Evolutionary conservation across 1,284 basidiomycete species (phyloP).

Genomic region (Stereum hirsutum): DNA sequence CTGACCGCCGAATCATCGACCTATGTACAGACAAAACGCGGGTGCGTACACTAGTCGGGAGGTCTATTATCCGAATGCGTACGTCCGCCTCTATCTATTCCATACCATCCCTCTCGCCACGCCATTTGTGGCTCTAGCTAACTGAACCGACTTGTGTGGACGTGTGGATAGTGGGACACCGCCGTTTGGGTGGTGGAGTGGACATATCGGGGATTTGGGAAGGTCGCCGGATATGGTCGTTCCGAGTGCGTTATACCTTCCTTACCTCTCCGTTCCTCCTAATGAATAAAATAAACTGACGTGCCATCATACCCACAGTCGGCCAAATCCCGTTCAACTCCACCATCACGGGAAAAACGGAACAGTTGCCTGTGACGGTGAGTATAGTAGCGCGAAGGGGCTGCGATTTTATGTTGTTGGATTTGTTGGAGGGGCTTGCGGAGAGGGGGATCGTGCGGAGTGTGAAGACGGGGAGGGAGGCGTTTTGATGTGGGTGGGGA

Average conservation of each 20-base stretch:
- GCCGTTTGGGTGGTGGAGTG: constrained; percentile 22
- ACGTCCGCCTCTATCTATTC: too few relatives aligned
- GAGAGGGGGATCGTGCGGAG: constrained; percentile 21
- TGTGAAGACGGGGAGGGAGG: constrained; percentile 19
- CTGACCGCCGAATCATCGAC: too few relatives aligned
- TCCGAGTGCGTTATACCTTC: constrained; percentile 21
- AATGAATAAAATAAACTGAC: too few relatives aligned
- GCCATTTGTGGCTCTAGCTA: too few relatives aligned
- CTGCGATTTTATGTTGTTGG: constrained; percentile 32
- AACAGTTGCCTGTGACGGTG: constrained; percentile 30
- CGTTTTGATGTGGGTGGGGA: constrained; percentile 14
- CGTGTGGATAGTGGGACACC: constrained; percentile 8
- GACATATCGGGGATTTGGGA: constrained; percentile 19
- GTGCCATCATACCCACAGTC: too few relatives aligned
- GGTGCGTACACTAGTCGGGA: constrained; percentile 17
- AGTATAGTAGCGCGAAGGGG: constrained; percentile 27
- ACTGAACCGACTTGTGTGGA: too few relatives aligned
- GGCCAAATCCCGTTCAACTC: constrained; percentile 31
- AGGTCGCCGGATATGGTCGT: constrained; percentile 30
- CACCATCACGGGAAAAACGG: constrained; percentile 26
- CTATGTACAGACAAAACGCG: constrained; percentile 15
- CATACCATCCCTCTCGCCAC: too few relatives aligned
- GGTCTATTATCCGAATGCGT: constrained; percentile 15
- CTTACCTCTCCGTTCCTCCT: too few relatives aligned
- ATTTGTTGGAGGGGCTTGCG: constrained; percentile 25